Evolutionary conservation across 768 basidiomycete genomes (phyloP), one percentile per base, ranked within the genome.

Genomic region (Tricholoma hemisulphureum): DNA sequence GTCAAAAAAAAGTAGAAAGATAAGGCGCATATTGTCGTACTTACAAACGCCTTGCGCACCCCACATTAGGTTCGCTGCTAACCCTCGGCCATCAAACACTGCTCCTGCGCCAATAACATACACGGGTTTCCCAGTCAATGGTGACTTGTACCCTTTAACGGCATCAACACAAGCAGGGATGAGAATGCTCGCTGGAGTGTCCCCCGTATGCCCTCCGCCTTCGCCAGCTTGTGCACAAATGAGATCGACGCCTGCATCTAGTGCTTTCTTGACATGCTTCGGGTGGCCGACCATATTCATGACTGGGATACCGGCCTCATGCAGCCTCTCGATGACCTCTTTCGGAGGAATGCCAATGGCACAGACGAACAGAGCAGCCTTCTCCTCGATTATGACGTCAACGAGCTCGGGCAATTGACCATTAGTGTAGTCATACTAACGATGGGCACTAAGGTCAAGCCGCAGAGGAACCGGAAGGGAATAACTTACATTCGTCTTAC

Each of bases 271-370:
- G 45, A 90, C 90, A 69, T 94, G 91, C 68, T 94, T 96, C 11
- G 94, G 93, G 67, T 94, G 91, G n/a, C 95, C 95, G 58, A 96
- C 88, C 91, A 93, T 94, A 75, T 95, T 95, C 92, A 94, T 95
- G 64, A 95, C 80, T 34, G 86, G 81, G 60, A 96, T 94, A 13
- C 91, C 88, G 11, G 91, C 91, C 64, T 83, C 74, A 75, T 97
- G 95, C 39, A 97, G 78, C 62, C 77, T 83, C 28, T 95, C 90
- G 32, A 97, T 90, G 29, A 81, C 87, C 61, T 85, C 80, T 65
- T 82, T 82, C 3, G 95, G 91, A 1, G 95, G 95, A 4, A 96
- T 85, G 62, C 93, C 93, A 43, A 95, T 82, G 28, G 93, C 94
- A 61, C 87, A 97, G 56, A 98, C 95, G 70, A 98, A 98, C 10